Conservation (phyloP, 192 early-diverging fungal genomes). For the Pilobolus umbonatus region DNA sequence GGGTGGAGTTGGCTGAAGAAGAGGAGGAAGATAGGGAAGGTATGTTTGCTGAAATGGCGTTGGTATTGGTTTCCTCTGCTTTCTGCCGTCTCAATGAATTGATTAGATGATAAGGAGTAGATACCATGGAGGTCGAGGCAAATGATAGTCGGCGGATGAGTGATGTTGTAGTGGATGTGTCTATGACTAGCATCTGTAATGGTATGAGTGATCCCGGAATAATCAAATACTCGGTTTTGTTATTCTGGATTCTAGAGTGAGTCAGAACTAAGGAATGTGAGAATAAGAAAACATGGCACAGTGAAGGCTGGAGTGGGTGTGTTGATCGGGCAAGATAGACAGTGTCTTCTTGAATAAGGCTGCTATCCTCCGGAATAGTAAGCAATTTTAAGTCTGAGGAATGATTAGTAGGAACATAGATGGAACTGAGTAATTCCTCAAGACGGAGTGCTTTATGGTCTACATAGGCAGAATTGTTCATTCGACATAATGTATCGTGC, state of each 20-base stretch:
- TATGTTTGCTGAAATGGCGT: background rate
- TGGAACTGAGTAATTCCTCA: background rate
- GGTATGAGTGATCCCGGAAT: slow-evolving; percentile 2
- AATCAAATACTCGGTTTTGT: background rate
- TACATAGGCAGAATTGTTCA: slow-evolving; percentile 9
- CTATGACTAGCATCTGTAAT: background rate
- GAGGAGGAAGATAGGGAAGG: background rate
- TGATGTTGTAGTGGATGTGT: background rate
- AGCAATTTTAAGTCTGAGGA: background rate
- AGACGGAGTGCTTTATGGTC: background rate
- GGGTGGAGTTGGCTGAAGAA: slow-evolving; percentile 2
- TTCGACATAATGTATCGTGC: slow-evolving; percentile 2
- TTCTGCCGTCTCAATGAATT: background rate
- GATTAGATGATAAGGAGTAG: background rate
- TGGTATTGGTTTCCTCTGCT: background rate
- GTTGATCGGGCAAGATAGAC: background rate
- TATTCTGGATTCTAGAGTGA: background rate
- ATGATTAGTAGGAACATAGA: background rate
- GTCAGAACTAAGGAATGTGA: slow-evolving; percentile 15
- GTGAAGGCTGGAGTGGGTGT: background rate
- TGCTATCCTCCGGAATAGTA: background rate
- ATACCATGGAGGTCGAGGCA: slow-evolving; percentile 8
- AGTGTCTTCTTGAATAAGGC: slow-evolving; percentile 13
- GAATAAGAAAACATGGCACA: slow-evolving; percentile 20
- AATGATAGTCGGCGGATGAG: background rate